Evolutionary conservation across 2,329 filamentous ascomycete genomes (phyloP).

Genomic region (Fusarium acutatum): DNA sequence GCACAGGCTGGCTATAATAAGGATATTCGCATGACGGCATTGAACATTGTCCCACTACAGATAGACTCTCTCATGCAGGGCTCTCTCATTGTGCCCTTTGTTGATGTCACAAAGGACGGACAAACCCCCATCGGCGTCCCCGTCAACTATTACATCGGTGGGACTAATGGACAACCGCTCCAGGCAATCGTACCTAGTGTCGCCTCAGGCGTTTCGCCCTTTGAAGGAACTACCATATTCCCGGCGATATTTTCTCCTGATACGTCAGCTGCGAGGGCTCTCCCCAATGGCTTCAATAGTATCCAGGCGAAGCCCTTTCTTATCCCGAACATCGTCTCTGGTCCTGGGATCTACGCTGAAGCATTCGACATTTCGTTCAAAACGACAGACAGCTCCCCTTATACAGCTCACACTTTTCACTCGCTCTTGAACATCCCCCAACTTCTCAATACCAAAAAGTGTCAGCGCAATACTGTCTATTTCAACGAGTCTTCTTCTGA

Average conservation of each 20-base stretch:
- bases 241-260: constrained; percentile 2
- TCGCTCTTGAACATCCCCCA: constrained; percentile 6
- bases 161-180: background rate
- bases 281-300: background rate
- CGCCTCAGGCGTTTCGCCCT: background rate
- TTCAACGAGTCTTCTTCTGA: constrained; percentile 5
- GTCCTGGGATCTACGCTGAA: constrained; percentile 7
- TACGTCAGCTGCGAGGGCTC: background rate
- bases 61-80: constrained; percentile 10
- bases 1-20: constrained; percentile 1
- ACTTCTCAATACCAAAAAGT: constrained; percentile 7
- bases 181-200: constrained; percentile 4
- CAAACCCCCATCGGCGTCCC: background rate
- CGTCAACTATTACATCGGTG: constrained; percentile 4
- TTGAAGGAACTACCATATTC: constrained; percentile 6
- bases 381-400: background rate
- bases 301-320: constrained; percentile 3
- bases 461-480: constrained; percentile 12
- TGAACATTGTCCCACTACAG: background rate
- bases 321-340: constrained; percentile 5
- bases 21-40: constrained; percentile 16
- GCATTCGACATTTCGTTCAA: constrained; percentile 8
- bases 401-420: constrained; percentile 6
- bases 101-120: constrained; percentile 10
- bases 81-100: constrained; percentile 2